These are phyloP conservation scores for Verruconis gallopava DNA, from an alignment of 2,329 filamentous ascomycete species.

Conservation along the genomic window DNA sequence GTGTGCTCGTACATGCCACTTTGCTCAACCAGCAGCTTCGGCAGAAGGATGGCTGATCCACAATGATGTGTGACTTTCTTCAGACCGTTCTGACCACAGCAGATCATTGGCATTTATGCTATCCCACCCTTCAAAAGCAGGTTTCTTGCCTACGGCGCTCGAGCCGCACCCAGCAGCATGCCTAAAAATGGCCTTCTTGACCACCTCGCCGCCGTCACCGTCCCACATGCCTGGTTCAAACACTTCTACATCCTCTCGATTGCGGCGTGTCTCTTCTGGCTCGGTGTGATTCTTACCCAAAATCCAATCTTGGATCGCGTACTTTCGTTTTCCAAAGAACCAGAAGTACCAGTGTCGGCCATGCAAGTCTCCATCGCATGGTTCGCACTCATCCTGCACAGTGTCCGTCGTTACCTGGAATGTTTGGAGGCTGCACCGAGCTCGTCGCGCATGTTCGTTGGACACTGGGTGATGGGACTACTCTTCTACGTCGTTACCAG, in stretches of 20 bases:
- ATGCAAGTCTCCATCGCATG: not conserved
- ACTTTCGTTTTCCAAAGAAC: not conserved
- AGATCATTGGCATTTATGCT: slow-evolving; percentile 39
- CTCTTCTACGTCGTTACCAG: slow-evolving; percentile 63
- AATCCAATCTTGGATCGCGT: slow-evolving; percentile 18
- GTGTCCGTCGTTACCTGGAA: slow-evolving; percentile 63
- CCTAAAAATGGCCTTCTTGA: slow-evolving; percentile 29
- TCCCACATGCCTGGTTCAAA: slow-evolving; percentile 80
- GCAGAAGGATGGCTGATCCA: not conserved
- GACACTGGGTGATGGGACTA: slow-evolving; percentile 70
- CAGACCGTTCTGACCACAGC: slow-evolving; percentile 12
- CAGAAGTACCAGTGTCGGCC: not conserved
- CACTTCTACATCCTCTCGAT: slow-evolving; percentile 75
- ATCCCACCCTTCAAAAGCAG: slow-evolving; percentile 39
- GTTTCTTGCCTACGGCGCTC: slow-evolving; percentile 49
- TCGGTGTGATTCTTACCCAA: slow-evolving; percentile 38
- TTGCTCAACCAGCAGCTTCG: not conserved
- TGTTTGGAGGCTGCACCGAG: slow-evolving; percentile 53
- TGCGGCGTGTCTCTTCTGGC: slow-evolving; percentile 61
- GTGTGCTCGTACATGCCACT: not conserved
- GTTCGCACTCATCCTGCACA: slow-evolving; percentile 46
- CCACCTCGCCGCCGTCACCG: slow-evolving; percentile 40
- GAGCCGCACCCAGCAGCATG: slow-evolving; percentile 19
- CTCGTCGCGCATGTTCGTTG: slow-evolving; percentile 68
- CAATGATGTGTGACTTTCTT: not conserved